Base-by-base conservation (phyloP, 352 stramenopile genomes). In the Aphanomyces cochlioides region DNA sequence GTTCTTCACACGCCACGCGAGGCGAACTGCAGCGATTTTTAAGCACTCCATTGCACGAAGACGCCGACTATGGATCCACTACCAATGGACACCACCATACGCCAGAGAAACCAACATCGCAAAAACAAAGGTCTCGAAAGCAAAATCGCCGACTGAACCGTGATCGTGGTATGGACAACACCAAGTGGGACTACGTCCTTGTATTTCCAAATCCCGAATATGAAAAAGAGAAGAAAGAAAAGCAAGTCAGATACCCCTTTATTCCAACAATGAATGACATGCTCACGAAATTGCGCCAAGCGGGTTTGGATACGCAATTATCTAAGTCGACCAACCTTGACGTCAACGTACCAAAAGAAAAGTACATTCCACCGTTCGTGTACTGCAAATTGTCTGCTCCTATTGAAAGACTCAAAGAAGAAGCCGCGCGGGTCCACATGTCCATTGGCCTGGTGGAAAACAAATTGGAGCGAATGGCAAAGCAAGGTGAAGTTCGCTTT, bases 331-430 rank as follows among this genome's bases (percentile, higher is more conserved):
- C 82, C 7, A 61, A 61, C 28, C 13, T 61, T 1, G 54, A 61
- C 54, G 5, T 61, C 28, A 40, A 61, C n/a, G 34, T 41, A 7
- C 79, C 75, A 36, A 78, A 79, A 50, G 77, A 89, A 8, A 59
- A 70, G 48, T 64, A 63, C 54, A 39, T 70, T n/a, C 54, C 54
- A 15, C 64, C 64, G 71, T 76, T 92, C 58, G 82, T 92, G 17
- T 94, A 92, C 76, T 93, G 85, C 75, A 92, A 94, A 75, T 85
- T 94, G 61, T 84, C 85, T 39, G 87, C 85, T 3, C 77, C 82
- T 0, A 82, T 90, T 48, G 80, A 92, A 56, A 79, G 89, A 45
- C 78, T 94, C 72, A 84, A 86, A 45, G 74, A 76, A 37, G 79
- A 90, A 38, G 87, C 87, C 3, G 82, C 90, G 53, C 70, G 77